Base-by-base conservation (phyloP, 2,329 filamentous ascomycete genomes). In the Ophiobolus disseminans region DNA sequence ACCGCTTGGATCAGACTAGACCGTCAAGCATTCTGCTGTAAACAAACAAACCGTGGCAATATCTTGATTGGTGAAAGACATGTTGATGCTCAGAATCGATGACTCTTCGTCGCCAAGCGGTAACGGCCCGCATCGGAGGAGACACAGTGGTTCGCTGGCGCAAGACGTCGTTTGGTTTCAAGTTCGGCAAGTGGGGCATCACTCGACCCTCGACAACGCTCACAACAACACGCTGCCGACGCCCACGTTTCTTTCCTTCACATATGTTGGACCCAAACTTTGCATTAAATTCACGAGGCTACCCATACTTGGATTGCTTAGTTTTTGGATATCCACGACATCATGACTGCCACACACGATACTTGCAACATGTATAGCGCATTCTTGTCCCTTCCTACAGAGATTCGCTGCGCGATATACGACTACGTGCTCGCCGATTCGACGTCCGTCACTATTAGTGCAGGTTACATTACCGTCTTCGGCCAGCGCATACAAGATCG, bases 351-450 rank as follows among this genome's bases (percentile, higher is more conserved):
- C 19, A 9, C 22, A 19, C 17, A 30, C 42, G 34, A 40, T 2
- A 25, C 42, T 21, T 16, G 16, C 14, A 25, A 36, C 39, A 30
- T 31, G 13, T 46, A 55, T 36, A 55, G 58, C 28, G 57, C 50
- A 28, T 56, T 65, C 31, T 51, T 63, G 16, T 53, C 55, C 5
- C 39, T 77, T 11, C 74, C 75, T 4, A 62, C 69, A 16, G 75
- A 77, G 59, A 54, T 78, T 19, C 69, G 75, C 35, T 74, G 76
- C 28, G 61, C 69, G 13, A 75, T 78, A 40, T 77, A 77, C 62
- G 65, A 70, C 25, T 70, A 70, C 47, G 68, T 73, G 14, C 63
- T 76, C 19, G 60, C 67, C 46, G 70, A 74, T 44, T 53, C 60
- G 23, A 61, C 69, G 21, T 53, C 57, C 13, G 66, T 76, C 23